phyloP scores from a whole-genome alignment of 345 rosid genomes.

The Zanthoxylum bungeanum region DNA sequence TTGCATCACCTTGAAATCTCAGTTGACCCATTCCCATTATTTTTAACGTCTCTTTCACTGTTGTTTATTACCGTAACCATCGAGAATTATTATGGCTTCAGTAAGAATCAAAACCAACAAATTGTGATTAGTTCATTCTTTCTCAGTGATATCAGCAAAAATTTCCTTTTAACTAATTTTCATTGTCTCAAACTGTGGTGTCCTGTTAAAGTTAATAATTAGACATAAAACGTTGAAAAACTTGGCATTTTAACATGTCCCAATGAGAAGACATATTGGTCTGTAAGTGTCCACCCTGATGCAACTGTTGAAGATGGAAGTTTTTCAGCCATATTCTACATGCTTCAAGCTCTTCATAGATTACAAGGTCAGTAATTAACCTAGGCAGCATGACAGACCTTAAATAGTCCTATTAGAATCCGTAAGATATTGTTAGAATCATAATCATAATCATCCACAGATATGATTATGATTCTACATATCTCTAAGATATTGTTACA shows the following conservation, averaged over 20 bases:
- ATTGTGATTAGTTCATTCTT: background rate
- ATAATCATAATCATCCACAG: no score
- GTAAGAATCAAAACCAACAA: background rate
- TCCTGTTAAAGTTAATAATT: background rate
- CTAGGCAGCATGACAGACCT: background rate
- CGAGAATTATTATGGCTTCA: background rate
- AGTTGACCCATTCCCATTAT: background rate
- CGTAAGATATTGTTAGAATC: no score
- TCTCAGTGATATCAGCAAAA: background rate
- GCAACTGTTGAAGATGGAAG: background rate
- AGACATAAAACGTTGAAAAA: background rate
- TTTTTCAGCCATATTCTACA: background rate
- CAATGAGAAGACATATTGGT: background rate
- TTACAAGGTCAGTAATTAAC: background rate
- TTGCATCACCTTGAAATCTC: background rate
- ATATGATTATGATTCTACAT: no score
- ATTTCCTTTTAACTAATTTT: background rate
- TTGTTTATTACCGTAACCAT: background rate
- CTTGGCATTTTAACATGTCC: background rate
- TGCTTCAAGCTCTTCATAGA: background rate
- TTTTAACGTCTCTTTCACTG: background rate
- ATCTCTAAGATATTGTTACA: no score
- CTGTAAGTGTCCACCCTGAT: background rate
- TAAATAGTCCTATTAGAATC: no score
- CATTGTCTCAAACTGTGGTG: background rate